Percentiles rank a stretch among this genome's conserved stretches.
Conservation (phyloP, 306 rosid genomes). For the Corylus avellana region DNA sequence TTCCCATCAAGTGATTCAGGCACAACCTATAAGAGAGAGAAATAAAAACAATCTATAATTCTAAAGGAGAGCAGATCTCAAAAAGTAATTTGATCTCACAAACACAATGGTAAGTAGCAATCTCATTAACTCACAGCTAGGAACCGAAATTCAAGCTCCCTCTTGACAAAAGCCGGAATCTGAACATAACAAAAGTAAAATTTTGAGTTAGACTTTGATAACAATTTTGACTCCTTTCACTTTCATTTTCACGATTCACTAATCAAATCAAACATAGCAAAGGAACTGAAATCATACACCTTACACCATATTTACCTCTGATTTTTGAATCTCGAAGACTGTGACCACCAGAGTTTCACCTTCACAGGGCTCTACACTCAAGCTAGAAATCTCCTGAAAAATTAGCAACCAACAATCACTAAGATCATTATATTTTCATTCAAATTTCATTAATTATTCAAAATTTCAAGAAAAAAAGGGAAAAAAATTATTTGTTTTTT, state of each 20-base stretch:
- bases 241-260: background rate
- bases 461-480: background rate
- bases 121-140: slow-evolving; percentile 61
- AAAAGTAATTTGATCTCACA: slow-evolving; percentile 2
- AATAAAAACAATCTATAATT: slow-evolving; percentile 14
- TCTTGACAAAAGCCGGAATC: slow-evolving; percentile 85
- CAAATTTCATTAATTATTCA: background rate
- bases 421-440: background rate
- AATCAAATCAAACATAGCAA: slow-evolving; percentile 7
- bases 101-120: slow-evolving; percentile 11
- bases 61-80: background rate
- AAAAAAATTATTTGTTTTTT: background rate
- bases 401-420: slow-evolving; percentile 10
- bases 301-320: slow-evolving; percentile 51
- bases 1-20: slow-evolving; percentile 75
- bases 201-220: background rate
- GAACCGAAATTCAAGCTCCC: slow-evolving; percentile 92
- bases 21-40: slow-evolving; percentile 51
- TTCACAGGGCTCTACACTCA: slow-evolving; percentile 80
- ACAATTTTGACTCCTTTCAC: background rate
- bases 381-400: slow-evolving; percentile 85
- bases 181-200: slow-evolving; percentile 29
- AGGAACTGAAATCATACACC: slow-evolving; percentile 12
- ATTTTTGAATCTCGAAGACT: slow-evolving; percentile 74
- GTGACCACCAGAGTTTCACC: slow-evolving; percentile 78